Evolutionary conservation across 1,139 yeast species (phyloP).

Genomic region (Yamadazyma dendronema): DNA sequence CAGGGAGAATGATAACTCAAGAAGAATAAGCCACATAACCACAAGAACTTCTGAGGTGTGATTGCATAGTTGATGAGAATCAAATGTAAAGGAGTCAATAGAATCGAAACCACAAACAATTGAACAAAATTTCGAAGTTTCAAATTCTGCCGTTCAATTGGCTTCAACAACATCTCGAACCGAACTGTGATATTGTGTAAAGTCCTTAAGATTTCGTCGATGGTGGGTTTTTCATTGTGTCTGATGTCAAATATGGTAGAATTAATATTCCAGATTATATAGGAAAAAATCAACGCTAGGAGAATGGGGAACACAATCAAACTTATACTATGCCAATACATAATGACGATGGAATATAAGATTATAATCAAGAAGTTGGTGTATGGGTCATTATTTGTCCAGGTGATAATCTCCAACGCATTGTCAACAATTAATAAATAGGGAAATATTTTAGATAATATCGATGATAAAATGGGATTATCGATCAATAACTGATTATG

Average conservation of each 20-base stretch:
- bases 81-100: slow-evolving; percentile 51
- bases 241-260: slow-evolving; percentile 44
- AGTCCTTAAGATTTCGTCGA: slow-evolving; percentile 55
- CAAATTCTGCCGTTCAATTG: slow-evolving; percentile 35
- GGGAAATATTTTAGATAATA: slow-evolving; percentile 50
- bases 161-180: slow-evolving; percentile 43
- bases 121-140: slow-evolving; percentile 26
- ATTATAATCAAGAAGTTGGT: slow-evolving; percentile 46
- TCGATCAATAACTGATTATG: slow-evolving; percentile 30
- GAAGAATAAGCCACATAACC: slow-evolving; percentile 38
- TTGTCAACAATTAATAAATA: slow-evolving; percentile 45
- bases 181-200: slow-evolving; percentile 50
- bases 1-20: slow-evolving; percentile 56
- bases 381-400: slow-evolving; percentile 56
- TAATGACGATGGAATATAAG: slow-evolving; percentile 36
- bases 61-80: slow-evolving; percentile 34
- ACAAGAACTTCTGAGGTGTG: slow-evolving; percentile 33
- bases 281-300: slow-evolving; percentile 33
- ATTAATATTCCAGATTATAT: slow-evolving; percentile 46
- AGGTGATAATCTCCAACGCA: slow-evolving; percentile 45
- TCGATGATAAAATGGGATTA: slow-evolving; percentile 45
- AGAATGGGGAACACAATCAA: slow-evolving; percentile 39
- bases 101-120: slow-evolving; percentile 27
- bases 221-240: slow-evolving; percentile 49
- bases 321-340: slow-evolving; percentile 44